Conservation (phyloP, 768 basidiomycete genomes). For the Cystobasidium ongulense region DNA sequence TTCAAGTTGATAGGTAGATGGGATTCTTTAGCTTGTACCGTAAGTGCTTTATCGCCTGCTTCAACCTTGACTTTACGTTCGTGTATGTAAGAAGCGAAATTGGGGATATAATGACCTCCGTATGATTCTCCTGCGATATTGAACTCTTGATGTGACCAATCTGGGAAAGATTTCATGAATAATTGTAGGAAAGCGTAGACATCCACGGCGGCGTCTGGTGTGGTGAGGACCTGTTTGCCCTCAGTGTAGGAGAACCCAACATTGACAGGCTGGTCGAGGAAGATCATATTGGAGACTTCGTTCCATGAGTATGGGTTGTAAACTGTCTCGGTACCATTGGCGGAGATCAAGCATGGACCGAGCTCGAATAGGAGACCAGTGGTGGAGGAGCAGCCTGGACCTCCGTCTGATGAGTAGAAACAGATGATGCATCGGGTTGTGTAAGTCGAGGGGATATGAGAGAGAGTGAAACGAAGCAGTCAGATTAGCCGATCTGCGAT, state of each 20-base stretch:
- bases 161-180: conserved; percentile 65
- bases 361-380: conserved; percentile 86
- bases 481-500: conserved; percentile 9
- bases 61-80: conserved; percentile 60
- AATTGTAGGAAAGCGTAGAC: conserved; percentile 72
- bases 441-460: not conserved
- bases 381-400: conserved; percentile 42
- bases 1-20: conserved; percentile 45
- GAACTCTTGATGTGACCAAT: conserved; percentile 64
- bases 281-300: conserved; percentile 46
- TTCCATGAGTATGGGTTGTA: conserved; percentile 82
- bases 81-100: conserved; percentile 66
- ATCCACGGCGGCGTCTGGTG: conserved; percentile 78
- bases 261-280: conserved; percentile 56
- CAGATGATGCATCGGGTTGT: not conserved
- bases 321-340: conserved; percentile 63
- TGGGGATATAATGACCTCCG: conserved; percentile 31
- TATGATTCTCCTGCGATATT: conserved; percentile 51
- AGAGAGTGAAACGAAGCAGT: not conserved
- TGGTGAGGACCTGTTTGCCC: conserved; percentile 64
- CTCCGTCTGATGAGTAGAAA: not conserved
- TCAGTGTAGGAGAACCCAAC: conserved; percentile 85
- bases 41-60: not conserved
- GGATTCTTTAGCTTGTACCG: not conserved
- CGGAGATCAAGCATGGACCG: conserved; percentile 69